Base-by-base conservation (phyloP, 768 basidiomycete genomes). In the Mycena rebaudengoi region DNA sequence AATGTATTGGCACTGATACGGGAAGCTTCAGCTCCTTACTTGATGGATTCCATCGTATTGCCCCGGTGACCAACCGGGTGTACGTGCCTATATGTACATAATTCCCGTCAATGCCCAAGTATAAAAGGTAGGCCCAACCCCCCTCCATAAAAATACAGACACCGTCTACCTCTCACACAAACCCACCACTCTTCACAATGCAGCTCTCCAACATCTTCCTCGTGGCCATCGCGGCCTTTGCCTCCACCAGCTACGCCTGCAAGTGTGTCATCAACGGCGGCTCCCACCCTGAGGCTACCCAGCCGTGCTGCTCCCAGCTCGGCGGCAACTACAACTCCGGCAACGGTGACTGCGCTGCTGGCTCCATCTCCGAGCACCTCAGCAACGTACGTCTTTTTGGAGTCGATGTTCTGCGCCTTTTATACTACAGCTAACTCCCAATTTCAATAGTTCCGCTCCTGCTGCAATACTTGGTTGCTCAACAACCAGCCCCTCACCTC, bases 311-410 rank as follows among this genome's bases (percentile, higher is more conserved):
- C 46, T 8, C 35, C 7, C 4, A 37, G 37, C 57, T 59, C 37
- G 21, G 29, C 57, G 57, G 57, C 45, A 25, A 59, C 46, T 59
- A 28, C 48, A 35, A 49, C 46, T 32, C 53, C 39, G 29, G 35
- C 21, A 30, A 59, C 46, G 57, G 53, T 13, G 53, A 59, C 46
- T 59, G 57, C 35, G 46, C 46, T 28, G 57, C 57, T 13, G 28
- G 25, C 45, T 59, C 57, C 55, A 57, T 57, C 55, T 57, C 55
- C 6, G 55, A 57, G 55, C 55, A 57, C 55, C 55, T 57, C 30
- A 49, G 57, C 57, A 59, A 59, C 57, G 43, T 58, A 45, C 32
- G 56, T 58, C 25, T 28, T 44, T 44, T 44, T 37, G 11, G 4
- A 25, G 11, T 40, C 28, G 21, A 23, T 32, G 20, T 7, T n/a